Percentiles rank a stretch among this genome's conserved stretches.
These are phyloP conservation scores for Huntiella abstrusa DNA, from an alignment of 2,329 filamentous ascomycete genomes.

Conservation along the genomic window DNA sequence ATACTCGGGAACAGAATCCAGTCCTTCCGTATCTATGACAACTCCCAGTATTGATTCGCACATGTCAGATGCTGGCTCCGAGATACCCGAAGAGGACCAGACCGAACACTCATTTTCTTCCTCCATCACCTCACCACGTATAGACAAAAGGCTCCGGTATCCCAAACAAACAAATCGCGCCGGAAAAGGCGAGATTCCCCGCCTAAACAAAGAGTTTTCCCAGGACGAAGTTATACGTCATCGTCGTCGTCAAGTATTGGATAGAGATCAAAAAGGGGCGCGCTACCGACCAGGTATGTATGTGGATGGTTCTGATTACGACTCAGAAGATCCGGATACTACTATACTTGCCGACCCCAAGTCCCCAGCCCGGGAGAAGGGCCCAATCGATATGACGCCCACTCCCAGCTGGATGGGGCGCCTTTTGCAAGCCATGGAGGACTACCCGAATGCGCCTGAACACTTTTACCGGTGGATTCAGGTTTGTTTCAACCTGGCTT, in stretches of 20 bases:
- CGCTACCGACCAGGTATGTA: constrained; percentile 20
- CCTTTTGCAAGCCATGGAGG: constrained; percentile 32
- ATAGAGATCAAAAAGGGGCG: constrained; percentile 32
- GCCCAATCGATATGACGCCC: neutral
- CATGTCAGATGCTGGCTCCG: constrained; percentile 24
- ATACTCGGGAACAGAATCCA: constrained; percentile 40
- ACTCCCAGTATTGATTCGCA: constrained; percentile 17
- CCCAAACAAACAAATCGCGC: constrained; percentile 24
- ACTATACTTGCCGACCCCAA: neutral
- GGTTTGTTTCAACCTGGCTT: constrained; percentile 42
- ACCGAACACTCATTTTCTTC: constrained; percentile 11
- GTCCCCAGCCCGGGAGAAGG: no score
- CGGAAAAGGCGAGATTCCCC: constrained; percentile 46
- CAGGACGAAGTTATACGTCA: constrained; percentile 31
- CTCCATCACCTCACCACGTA: constrained; percentile 27
- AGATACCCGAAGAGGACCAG: constrained; percentile 8
- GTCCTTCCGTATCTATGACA: constrained; percentile 37
- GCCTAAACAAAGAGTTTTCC: constrained; percentile 23
- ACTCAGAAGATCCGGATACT: constrained; percentile 24
- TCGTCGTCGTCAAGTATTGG: constrained; percentile 31
- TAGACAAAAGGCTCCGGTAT: constrained; percentile 28
- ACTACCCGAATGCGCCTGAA: constrained; percentile 39
- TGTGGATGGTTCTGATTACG: constrained; percentile 27
- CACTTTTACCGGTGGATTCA: constrained; percentile 41
- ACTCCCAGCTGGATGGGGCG: constrained; percentile 21